Percentiles rank a stretch among this genome's conserved stretches.
Conservation (phyloP, 2,329 filamentous ascomycete genomes). For the Fusarium tanahbumbuense region DNA sequence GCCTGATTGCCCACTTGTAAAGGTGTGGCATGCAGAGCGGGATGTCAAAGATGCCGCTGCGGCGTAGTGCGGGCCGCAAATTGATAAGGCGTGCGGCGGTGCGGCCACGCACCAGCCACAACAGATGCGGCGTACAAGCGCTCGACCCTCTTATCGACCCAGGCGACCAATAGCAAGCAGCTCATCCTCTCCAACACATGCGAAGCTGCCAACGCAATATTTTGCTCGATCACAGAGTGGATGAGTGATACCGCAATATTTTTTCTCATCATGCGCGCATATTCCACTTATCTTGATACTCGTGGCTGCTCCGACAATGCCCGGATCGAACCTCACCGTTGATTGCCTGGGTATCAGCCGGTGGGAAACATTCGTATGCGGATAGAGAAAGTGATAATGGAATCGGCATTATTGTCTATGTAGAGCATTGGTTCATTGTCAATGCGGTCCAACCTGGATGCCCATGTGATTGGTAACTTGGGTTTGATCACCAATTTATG, state of each 20-base stretch:
- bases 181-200: no score
- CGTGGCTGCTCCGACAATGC: neutral
- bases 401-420: fast-evolving
- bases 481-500: no score
- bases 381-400: neutral
- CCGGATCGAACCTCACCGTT: neutral
- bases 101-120: slow-evolving; percentile 10
- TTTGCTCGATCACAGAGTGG: neutral
- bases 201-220: neutral
- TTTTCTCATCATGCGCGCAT: neutral
- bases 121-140: no score
- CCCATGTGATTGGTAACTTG: no score
- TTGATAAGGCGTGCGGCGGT: neutral
- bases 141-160: no score
- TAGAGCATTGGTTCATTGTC: neutral
- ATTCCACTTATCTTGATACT: neutral
- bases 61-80: slow-evolving; percentile 25
- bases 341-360: neutral
- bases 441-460: no score
- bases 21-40: neutral
- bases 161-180: neutral
- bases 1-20: slow-evolving; percentile 20
- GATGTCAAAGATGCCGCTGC: slow-evolving; percentile 6
- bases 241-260: neutral
- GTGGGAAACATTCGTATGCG: neutral